Base-by-base conservation (phyloP, 1,139 yeast species). In the Tardiomyces blankii region DNA sequence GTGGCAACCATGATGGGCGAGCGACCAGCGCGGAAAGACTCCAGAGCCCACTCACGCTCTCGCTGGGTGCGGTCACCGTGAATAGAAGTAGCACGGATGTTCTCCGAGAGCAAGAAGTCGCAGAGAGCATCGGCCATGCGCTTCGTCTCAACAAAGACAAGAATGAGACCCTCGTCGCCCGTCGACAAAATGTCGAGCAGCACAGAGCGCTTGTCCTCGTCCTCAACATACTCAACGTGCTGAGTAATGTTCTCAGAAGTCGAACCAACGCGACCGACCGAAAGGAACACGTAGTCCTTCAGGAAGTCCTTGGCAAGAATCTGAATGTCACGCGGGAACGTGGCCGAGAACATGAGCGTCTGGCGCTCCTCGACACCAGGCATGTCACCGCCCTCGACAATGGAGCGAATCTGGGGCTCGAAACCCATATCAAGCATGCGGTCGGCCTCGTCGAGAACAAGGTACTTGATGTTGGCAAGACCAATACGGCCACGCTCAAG, bases 341-440 rank as follows among this genome's bases (percentile, higher is more conserved):
- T 91, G 58, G 98, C 98, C 41, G 96, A 87, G 73, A 91, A 91
- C 95, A 91, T 87, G 63, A 91, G 78, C 38, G 98, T 91, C 74
- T 91, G 98, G 74, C 98, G 84, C 61, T 83, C 77, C 52, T 78
- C 73, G 49, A 86, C 95, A 55, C 76, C 82, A 53, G 98, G 96
- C 97, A 89, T 89, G 67, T 87, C 96, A 74, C 93, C 89, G 58
- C 85, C 95, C 70, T 91, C 95, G 52, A 91, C 98, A 64, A 91
- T 89, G 66, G 89, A 86, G 78, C 98, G 86, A 65, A 91, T 91
- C 76, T 91, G 98, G 55, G 97, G 97, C 75, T 91, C 98, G 72
- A 91, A 91, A 77, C 98, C 98, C 98, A 91, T 91, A 81, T 91
- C 98, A 72, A 91, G 80, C 98, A 91, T 91, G 76, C 98, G 86